phyloP scores from a whole-genome alignment of 495 filamentous ascomycete genomes.

The Penicillium lagena region DNA sequence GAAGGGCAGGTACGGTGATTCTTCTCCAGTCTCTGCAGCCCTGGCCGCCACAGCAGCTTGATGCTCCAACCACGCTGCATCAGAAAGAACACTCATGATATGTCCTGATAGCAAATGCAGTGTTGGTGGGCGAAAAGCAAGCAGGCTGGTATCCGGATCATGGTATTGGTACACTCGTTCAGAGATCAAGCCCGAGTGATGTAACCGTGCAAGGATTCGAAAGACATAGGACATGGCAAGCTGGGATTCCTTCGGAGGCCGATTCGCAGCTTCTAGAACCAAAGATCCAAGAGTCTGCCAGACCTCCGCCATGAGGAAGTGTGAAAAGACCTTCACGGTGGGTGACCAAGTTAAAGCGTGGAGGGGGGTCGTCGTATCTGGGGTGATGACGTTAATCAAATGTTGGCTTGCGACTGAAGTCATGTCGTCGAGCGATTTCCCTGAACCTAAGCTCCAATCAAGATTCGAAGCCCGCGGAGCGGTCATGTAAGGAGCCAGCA shows the following conservation, averaged over 20 bases:
- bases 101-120: conserved; percentile 49
- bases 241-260: conserved; percentile 26
- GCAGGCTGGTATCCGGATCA: conserved; percentile 22
- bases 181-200: conserved; percentile 52
- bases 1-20: conserved; percentile 45
- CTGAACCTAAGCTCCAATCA: conserved; percentile 13
- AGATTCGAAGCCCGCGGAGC: conserved; percentile 11
- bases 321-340: conserved; percentile 13
- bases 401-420: not conserved
- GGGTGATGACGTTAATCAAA: too few species aligned
- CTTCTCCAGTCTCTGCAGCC: conserved; percentile 39
- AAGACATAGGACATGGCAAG: conserved; percentile 51
- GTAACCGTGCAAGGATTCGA: conserved; percentile 53
- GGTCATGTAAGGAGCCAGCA: conserved; percentile 10
- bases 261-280: conserved; percentile 45
- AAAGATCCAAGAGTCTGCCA: conserved; percentile 45
- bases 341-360: conserved; percentile 5
- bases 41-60: conserved; percentile 37
- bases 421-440: not conserved
- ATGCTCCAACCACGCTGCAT: conserved; percentile 54
- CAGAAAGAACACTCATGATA: conserved; percentile 56
- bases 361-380: conserved; percentile 7
- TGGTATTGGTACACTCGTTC: conserved; percentile 49
- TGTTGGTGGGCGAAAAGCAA: conserved; percentile 48
- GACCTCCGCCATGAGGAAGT: conserved; percentile 18